phyloP scores from a whole-genome alignment of 352 stramenopile genomes.

The Halophytophthora polymorphica region DNA sequence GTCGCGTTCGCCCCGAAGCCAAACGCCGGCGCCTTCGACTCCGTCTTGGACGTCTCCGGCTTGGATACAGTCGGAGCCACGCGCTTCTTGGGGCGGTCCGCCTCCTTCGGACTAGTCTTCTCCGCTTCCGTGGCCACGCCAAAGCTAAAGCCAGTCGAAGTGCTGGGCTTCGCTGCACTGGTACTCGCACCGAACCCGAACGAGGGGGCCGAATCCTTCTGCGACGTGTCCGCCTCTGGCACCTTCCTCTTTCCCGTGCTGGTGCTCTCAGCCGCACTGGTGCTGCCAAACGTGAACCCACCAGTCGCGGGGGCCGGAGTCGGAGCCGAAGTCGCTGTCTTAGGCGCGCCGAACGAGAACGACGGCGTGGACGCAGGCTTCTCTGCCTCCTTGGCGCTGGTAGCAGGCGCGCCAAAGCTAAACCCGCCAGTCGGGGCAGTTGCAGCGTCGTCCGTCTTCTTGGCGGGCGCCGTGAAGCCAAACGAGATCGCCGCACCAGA shows the following conservation, averaged over 20 bases:
- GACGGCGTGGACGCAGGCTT: slow-evolving; percentile 13
- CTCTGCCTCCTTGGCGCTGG: slow-evolving; percentile 6
- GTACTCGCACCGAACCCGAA: slow-evolving; percentile 22
- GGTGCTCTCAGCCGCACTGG: slow-evolving; percentile 1
- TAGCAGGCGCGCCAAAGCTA: slow-evolving; percentile 18
- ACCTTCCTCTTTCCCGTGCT: slow-evolving; percentile 28
- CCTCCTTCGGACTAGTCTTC: slow-evolving; percentile 16
- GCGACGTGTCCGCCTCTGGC: slow-evolving; percentile 8
- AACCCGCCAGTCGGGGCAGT: slow-evolving; percentile 24
- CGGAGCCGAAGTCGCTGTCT: slow-evolving; percentile 1
- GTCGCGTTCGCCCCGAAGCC: slow-evolving; percentile 11
- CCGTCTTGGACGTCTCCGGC: slow-evolving; percentile 17
- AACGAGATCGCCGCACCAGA: slow-evolving; percentile 15
- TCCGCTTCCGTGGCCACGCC: slow-evolving; percentile 7
- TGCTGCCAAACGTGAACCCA: slow-evolving; percentile 25
- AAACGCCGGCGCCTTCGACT: slow-evolving; percentile 22
- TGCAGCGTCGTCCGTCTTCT: slow-evolving; percentile 3
- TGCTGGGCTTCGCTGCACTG: slow-evolving; percentile 10
- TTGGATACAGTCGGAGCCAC: slow-evolving; percentile 18
- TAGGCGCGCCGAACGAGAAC: slow-evolving; percentile 28
- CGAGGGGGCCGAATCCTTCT: slow-evolving; percentile 9
- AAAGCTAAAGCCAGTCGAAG: slow-evolving; percentile 33
- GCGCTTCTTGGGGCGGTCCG: slow-evolving; percentile 24
- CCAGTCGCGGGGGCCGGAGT: slow-evolving; percentile 1
- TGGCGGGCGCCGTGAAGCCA: slow-evolving; percentile 4